Percentiles rank a stretch among this genome's conserved stretches.
phyloP scores from a whole-genome alignment of 371 early-diverging fungal species.

The Apophysomyces variabilis region DNA sequence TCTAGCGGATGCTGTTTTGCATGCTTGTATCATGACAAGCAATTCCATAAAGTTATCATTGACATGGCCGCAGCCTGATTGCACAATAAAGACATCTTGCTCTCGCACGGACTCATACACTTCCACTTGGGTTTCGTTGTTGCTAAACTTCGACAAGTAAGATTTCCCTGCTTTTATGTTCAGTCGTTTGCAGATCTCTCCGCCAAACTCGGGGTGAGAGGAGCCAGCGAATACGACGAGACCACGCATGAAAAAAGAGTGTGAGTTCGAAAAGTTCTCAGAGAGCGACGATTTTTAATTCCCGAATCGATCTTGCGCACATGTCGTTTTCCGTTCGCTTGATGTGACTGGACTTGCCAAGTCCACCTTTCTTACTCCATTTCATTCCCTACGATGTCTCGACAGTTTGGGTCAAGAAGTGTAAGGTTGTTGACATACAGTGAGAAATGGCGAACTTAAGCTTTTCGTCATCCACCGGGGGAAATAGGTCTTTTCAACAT shows the following conservation, averaged over 20 bases:
- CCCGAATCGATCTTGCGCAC: too few relatives aligned
- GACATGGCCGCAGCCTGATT: conserved; percentile 89
- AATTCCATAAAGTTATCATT: conserved; percentile 85
- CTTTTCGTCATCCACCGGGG: neutral
- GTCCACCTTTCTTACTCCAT: neutral
- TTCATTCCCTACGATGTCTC: conserved; percentile 28
- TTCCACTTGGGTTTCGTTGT: conserved; percentile 88
- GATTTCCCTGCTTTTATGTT: conserved; percentile 63
- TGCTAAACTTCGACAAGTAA: conserved; percentile 77
- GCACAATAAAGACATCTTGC: conserved; percentile 91
- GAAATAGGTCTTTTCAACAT: conserved; percentile 47
- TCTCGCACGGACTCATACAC: conserved; percentile 89
- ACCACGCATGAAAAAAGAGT: conserved; percentile 25
- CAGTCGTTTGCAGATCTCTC: conserved; percentile 81
- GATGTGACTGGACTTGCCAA: neutral
- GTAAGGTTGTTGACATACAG: conserved; percentile 31
- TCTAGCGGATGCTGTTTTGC: conserved; percentile 89
- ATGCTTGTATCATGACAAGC: conserved; percentile 80
- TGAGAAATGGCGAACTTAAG: neutral
- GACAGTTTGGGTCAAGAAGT: conserved; percentile 49
- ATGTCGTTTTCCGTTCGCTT: too few relatives aligned
- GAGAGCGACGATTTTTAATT: too few relatives aligned
- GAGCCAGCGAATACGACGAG: conserved; percentile 67
- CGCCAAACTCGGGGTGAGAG: conserved; percentile 83
- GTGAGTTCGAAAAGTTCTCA: too few relatives aligned